Base-by-base conservation (phyloP, 2,329 filamentous ascomycete genomes). In the Verticillium nubilum region DNA sequence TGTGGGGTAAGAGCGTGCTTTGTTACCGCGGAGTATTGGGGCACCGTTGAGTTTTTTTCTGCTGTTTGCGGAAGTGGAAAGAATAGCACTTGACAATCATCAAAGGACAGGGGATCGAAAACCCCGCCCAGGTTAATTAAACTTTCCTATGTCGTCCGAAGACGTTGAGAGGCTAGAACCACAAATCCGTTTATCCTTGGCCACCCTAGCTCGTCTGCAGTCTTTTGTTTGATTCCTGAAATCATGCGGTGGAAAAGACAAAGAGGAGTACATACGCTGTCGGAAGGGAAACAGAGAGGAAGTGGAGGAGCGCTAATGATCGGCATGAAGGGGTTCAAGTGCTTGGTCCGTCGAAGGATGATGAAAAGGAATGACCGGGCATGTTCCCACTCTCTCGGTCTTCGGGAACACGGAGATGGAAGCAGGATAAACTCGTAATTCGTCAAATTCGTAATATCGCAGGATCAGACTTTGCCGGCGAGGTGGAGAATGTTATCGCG, bases 401-500 rank as follows among this genome's bases (percentile, higher is more conserved):
- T 35, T 35, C 33, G 33, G 33, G 2, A 35, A 5, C 2, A 15
- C 59, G n/a, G 56, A 23, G 42, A 57, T 26, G 17, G 59, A 57
- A 50, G 37, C 42, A n/a, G 58, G 59, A 35, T 52, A 47, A 53
- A n/a, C n/a, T 52, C 52, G 28, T 55, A 56, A 35, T 42, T 59
- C 50, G 53, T 59, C 63, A 62, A 62, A 23, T 60, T 56, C 54
- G 31, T 56, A 2, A 35, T 17, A 35, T 19, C 1, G 37, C 31
- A 31, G 54, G 50, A 31, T 69, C 65, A 80, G 27, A 77, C 68
- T 54, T 73, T 78, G 2, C 84, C 84, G 4, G 81, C 84, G 4
- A 87, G 70, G 64, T 85, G 81, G 58, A 76, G 57, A 53, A 86
- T 81, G 62, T 86, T 86, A 60, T 80, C 73, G 58, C 67, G 76